A percentile compares a stretch with the other conserved stretches of the same genome.
Conservation (phyloP, 306 rosid genomes). For the Trifolium pratense region DNA sequence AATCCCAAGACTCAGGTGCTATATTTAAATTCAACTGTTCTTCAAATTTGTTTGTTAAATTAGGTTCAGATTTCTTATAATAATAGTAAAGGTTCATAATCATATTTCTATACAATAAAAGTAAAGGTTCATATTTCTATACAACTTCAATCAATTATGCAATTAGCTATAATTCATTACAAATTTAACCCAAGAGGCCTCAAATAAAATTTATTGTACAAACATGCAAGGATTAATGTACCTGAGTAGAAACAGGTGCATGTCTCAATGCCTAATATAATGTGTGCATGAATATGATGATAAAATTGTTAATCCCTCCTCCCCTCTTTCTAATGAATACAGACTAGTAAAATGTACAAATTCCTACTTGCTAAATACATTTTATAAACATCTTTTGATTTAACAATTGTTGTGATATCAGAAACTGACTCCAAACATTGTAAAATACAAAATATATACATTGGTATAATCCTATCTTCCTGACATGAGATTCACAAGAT, state of each 20-base stretch:
- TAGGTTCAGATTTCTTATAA: neutral
- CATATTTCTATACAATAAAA: neutral
- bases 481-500: slow-evolving; percentile 78
- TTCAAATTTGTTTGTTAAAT: slow-evolving; percentile 14
- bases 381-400: slow-evolving; percentile 24
- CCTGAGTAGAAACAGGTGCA: slow-evolving; percentile 16
- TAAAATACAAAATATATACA: neutral
- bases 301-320: slow-evolving; percentile 32
- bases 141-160: slow-evolving; percentile 4
- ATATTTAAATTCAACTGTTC: neutral
- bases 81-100: neutral
- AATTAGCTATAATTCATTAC: neutral
- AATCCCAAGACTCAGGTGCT: neutral
- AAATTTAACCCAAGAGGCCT: slow-evolving; percentile 6
- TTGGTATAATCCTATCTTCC: slow-evolving; percentile 68
- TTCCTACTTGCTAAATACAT: slow-evolving; percentile 19
- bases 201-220: slow-evolving; percentile 36
- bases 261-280: slow-evolving; percentile 8
- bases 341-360: slow-evolving; percentile 35
- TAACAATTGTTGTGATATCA: slow-evolving; percentile 6
- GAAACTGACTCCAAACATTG: slow-evolving; percentile 32
- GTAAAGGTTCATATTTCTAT: neutral
- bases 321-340: slow-evolving; percentile 15
- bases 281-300: slow-evolving; percentile 16
- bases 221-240: slow-evolving; percentile 21